phyloP scores from a whole-genome alignment of 2,329 filamentous ascomycete genomes.

The Curvularia lunata region DNA sequence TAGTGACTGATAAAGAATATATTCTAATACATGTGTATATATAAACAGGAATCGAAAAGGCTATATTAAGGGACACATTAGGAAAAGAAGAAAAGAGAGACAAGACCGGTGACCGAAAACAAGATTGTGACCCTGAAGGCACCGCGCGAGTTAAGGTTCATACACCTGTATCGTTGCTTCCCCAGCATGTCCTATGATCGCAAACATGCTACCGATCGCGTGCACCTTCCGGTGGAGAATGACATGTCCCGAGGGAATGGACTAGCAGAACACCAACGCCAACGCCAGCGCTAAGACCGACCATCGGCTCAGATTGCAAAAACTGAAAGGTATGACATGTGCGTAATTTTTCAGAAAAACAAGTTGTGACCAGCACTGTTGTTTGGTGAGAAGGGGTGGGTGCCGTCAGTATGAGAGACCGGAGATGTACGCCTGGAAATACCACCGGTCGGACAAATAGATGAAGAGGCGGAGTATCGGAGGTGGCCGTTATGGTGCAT shows the following conservation, averaged over 20 bases:
- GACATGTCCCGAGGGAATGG: constrained; percentile 4
- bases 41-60: not conserved
- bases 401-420: not conserved
- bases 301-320: constrained; percentile 10
- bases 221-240: constrained; percentile 4
- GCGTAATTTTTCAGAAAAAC: not conserved
- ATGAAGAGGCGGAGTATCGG: not conserved
- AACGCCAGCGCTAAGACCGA: constrained; percentile 26
- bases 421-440: not conserved
- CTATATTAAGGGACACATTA: not conserved
- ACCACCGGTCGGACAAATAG: not conserved
- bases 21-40: not conserved
- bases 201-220: constrained; percentile 2
- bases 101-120: not conserved
- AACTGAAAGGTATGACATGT: not conserved
- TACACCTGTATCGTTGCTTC: not conserved
- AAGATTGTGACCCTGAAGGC: not conserved
- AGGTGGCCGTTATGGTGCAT: not conserved
- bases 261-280: constrained; percentile 18
- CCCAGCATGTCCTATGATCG: not conserved
- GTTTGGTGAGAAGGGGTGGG: not conserved
- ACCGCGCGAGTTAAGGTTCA: not conserved
- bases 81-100: not conserved
- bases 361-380: constrained; percentile 27
- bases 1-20: not conserved